Conservation (phyloP, 2,329 filamentous ascomycete species). For the Purpureocillium takamizusanense region DNA sequence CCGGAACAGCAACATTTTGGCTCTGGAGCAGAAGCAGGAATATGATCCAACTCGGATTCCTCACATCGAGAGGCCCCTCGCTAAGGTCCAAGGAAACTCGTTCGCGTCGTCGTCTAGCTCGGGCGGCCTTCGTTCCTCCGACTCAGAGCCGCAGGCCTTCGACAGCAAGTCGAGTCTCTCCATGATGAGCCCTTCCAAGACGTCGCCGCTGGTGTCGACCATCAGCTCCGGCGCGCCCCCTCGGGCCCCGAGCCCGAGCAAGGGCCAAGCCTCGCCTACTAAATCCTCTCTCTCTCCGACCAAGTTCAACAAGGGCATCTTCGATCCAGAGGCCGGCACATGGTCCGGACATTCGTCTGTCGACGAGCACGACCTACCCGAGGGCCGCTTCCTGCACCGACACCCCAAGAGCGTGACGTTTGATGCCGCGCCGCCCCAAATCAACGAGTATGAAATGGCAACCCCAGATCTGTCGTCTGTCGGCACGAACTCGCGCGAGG, state of each 20-base stretch:
- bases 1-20: constrained; percentile 96
- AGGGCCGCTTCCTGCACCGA: constrained; percentile 62
- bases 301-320: constrained; percentile 58
- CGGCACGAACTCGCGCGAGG: constrained; percentile 81
- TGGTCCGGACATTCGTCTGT: constrained; percentile 59
- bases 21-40: constrained; percentile 82
- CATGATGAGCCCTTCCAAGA: constrained; percentile 21
- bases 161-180: constrained; percentile 36
- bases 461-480: constrained; percentile 93
- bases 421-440: constrained; percentile 81
- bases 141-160: constrained; percentile 27
- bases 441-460: constrained; percentile 97
- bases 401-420: constrained; percentile 97
- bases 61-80: constrained; percentile 72
- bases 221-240: constrained; percentile 15
- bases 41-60: constrained; percentile 78
- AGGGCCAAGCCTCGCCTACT: constrained; percentile 66
- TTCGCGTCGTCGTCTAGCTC: constrained; percentile 53
- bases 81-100: constrained; percentile 65
- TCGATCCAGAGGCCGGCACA: constrained; percentile 58
- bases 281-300: constrained; percentile 78
- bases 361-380: constrained; percentile 49
- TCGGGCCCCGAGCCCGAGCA: constrained; percentile 58
- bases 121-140: constrained; percentile 42
- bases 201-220: constrained; percentile 5